phyloP scores from a whole-genome alignment of 805 yeast species.

The Ogataea ramenticola region DNA sequence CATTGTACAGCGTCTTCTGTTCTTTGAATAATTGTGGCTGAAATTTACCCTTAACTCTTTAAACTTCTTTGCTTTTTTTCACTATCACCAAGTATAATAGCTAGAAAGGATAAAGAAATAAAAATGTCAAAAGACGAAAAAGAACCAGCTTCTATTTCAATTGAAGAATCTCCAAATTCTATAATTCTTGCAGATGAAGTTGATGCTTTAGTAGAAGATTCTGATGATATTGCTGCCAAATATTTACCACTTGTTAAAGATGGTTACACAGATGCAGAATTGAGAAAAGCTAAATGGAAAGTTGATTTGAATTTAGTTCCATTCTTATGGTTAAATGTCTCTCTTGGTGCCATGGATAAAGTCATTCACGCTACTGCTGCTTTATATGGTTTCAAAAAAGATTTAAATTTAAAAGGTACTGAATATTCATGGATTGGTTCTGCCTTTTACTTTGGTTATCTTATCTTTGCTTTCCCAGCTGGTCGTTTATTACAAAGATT shows the following conservation, averaged over 20 bases:
- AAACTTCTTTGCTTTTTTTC: too few relatives aligned
- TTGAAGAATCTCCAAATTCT: neutral
- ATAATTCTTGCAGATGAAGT: neutral
- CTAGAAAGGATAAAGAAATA: neutral
- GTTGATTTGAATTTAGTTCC: conserved; percentile 45
- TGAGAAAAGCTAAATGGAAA: conserved; percentile 28
- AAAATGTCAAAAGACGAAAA: conserved; percentile 6
- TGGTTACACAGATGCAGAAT: conserved; percentile 14
- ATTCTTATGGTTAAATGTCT: conserved; percentile 39
- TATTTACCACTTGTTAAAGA: conserved; percentile 11
- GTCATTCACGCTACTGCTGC: conserved; percentile 34
- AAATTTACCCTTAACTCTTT: too few relatives aligned
- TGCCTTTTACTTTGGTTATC: conserved; percentile 29
- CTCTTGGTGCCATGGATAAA: conserved; percentile 55
- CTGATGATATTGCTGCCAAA: conserved; percentile 14
- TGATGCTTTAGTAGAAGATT: conserved; percentile 1
- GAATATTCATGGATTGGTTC: conserved; percentile 27
- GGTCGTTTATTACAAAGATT: conserved; percentile 30
- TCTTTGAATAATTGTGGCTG: too few relatives aligned
- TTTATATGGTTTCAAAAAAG: conserved; percentile 30
- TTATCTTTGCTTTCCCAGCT: conserved; percentile 28
- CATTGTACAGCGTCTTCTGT: too few relatives aligned
- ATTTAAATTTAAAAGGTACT: conserved; percentile 28
- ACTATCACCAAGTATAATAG: too few relatives aligned
- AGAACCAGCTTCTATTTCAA: neutral